Conservation (phyloP, 306 rosid genomes). For the Quercus aquifolioides region DNA sequence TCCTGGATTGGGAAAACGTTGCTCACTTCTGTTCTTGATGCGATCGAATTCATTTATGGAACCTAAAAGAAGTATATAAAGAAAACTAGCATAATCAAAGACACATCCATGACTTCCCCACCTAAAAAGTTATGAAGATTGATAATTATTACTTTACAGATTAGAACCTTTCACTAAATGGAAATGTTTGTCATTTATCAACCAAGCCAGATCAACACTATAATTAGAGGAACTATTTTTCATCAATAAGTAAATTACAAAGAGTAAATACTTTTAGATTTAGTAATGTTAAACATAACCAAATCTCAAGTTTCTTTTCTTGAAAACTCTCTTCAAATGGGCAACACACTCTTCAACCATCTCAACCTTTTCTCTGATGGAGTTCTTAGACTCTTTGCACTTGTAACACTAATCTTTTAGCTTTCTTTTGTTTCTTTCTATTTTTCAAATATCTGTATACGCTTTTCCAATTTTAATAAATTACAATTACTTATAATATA, state of each 20-base stretch:
- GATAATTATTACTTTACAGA: not conserved
- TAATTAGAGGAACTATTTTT: not conserved
- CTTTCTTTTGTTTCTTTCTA: too few relatives aligned
- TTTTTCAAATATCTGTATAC: too few relatives aligned
- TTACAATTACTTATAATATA: too few relatives aligned
- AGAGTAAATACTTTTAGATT: too few relatives aligned
- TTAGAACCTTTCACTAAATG: not conserved
- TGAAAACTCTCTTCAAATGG: too few relatives aligned
- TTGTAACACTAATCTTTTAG: too few relatives aligned
- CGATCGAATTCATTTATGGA: conserved; percentile 30
- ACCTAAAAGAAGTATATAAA: conserved; percentile 26
- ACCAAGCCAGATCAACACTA: not conserved
- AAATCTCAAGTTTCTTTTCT: too few relatives aligned
- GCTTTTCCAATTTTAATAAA: too few relatives aligned
- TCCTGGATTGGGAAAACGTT: conserved; percentile 63
- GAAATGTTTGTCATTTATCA: not conserved
- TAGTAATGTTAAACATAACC: too few relatives aligned
- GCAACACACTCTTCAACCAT: too few relatives aligned
- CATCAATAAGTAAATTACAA: not conserved
- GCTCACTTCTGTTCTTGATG: conserved; percentile 60
- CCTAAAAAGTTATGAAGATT: not conserved
- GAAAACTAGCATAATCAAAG: not conserved
- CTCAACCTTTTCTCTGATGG: too few relatives aligned
- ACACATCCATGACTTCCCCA: not conserved
- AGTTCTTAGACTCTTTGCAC: too few relatives aligned